Evolutionary conservation across 1,139 yeast species (phyloP), one percentile per base, ranked within the genome.

Genomic region (Candida sojae): DNA sequence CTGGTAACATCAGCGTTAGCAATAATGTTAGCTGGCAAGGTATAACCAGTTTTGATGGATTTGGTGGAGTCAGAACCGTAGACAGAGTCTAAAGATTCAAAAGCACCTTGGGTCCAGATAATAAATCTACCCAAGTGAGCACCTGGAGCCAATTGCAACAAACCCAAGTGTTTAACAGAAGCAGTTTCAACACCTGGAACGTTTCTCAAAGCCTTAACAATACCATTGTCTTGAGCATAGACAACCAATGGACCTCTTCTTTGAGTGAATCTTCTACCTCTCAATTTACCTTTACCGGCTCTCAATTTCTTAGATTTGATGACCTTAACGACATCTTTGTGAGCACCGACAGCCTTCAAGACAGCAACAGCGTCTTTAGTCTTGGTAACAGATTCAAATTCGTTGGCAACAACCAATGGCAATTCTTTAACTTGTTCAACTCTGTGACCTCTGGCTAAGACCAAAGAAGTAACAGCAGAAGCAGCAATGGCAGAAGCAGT

Each of bases 401-500:
- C 97, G 80, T 86, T 82, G 65, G 97, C 80, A 64, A 93, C 96
- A 81, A 93, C 98, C 73, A 95, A 87, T 75, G 99, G 99, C 70
- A 95, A 89, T 83, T 93, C 98, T 74, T 96, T 88, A 68, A 93
- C 91, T 80, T 89, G 85, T 84, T 93, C 99, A 73, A 95, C 92
- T 79, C 96, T 88, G 97, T 93, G 99, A 78, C 99, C 99, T 85
- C 99, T 93, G 73, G 99, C 99, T 70, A 92, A 83, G 64, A 93
- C 98, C 73, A 93, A 86, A 69, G 99, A 92, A 70, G 97, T 96
- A 67, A 93, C 96, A 71, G 96, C 96, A 62, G 99, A 84, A 66
- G 99, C 99, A 74, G 99, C 98, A 70, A 93, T 89, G 70, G 99
- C 99, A 63, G 99, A 93, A 71, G 97, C 98, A 66, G 98, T 92